Percentiles rank a stretch among this genome's conserved stretches.
Evolutionary conservation across 1,284 basidiomycete species (phyloP).

Genomic region (Singerocomus rubriflavus): DNA sequence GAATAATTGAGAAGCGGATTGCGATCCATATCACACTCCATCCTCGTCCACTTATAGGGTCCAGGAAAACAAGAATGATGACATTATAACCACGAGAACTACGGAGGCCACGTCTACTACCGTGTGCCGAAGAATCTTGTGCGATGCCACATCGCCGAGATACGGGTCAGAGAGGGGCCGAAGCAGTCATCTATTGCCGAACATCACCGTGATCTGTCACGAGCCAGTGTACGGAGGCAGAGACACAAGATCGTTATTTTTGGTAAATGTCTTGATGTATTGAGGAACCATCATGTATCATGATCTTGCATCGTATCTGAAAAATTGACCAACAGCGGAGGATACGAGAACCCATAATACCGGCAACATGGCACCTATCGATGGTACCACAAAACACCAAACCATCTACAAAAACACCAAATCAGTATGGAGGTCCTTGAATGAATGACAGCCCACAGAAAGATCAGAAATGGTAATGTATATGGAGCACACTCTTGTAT

Average conservation of each 20-base stretch:
- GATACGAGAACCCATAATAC: neutral
- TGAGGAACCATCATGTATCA: neutral
- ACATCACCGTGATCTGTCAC: neutral
- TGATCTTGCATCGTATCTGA: too few relatives aligned
- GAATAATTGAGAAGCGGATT: neutral
- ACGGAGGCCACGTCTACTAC: neutral
- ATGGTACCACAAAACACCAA: neutral
- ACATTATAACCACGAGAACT: slow-evolving; percentile 6
- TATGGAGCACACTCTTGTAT: slow-evolving; percentile 67
- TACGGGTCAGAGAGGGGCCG: neutral
- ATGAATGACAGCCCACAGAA: neutral
- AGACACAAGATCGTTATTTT: neutral
- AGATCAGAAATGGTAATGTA: slow-evolving; percentile 63
- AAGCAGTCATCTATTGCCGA: neutral
- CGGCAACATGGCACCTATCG: neutral
- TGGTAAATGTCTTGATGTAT: neutral
- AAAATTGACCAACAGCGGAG: neutral
- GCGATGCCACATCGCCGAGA: slow-evolving; percentile 1
- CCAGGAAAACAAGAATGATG: slow-evolving; percentile 2
- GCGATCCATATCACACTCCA: neutral
- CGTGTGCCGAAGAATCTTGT: slow-evolving; percentile 17
- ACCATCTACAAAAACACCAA: neutral
- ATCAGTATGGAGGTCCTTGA: slow-evolving; percentile 9
- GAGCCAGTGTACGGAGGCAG: neutral
- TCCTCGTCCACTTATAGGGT: slow-evolving; percentile 14